Percentiles rank a stretch among this genome's conserved stretches.
Evolutionary conservation across 2,329 filamentous ascomycete species (phyloP).

Genomic region (Penicillium concentricum): DNA sequence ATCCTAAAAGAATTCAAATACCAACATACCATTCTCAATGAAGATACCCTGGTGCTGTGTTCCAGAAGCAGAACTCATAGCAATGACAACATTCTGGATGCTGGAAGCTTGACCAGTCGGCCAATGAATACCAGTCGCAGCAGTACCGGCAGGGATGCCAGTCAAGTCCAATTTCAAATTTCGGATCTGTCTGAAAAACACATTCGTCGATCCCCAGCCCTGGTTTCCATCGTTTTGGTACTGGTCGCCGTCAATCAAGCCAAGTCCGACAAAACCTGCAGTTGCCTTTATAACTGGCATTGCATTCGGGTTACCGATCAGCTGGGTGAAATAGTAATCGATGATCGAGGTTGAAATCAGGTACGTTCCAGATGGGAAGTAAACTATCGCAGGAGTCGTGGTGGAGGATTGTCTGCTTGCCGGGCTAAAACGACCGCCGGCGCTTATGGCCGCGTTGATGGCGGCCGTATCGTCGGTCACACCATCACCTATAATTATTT

Average conservation of each 20-base stretch:
- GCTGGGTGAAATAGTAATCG: conserved; percentile 63
- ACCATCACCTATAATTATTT: conserved; percentile 42
- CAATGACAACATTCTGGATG: conserved; percentile 62
- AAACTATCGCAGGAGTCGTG: conserved; percentile 56
- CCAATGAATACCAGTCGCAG: conserved; percentile 51
- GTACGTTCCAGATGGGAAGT: conserved; percentile 61
- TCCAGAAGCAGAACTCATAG: conserved; percentile 49
- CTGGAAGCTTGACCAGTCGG: conserved; percentile 57
- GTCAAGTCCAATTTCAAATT: conserved; percentile 64
- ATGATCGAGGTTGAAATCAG: conserved; percentile 57
- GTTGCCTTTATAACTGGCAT: conserved; percentile 57
- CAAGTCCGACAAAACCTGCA: conserved; percentile 54
- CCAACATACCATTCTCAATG: conserved; percentile 53
- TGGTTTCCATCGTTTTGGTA: conserved; percentile 46
- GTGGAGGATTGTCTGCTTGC: conserved; percentile 45
- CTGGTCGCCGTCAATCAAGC: conserved; percentile 58
- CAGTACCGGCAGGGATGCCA: conserved; percentile 30
- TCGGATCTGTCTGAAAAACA: conserved; percentile 64
- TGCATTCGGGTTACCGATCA: conserved; percentile 60
- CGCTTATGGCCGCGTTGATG: conserved; percentile 51
- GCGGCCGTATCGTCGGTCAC: conserved; percentile 58
- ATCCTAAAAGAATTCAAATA: not conserved
- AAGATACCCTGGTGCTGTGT: conserved; percentile 59
- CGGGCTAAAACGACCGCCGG: conserved; percentile 47
- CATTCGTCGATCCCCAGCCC: conserved; percentile 51